These are phyloP conservation scores for Ailanthus altissimus DNA, from an alignment of 345 rosid genomes.

Conservation along the genomic window DNA sequence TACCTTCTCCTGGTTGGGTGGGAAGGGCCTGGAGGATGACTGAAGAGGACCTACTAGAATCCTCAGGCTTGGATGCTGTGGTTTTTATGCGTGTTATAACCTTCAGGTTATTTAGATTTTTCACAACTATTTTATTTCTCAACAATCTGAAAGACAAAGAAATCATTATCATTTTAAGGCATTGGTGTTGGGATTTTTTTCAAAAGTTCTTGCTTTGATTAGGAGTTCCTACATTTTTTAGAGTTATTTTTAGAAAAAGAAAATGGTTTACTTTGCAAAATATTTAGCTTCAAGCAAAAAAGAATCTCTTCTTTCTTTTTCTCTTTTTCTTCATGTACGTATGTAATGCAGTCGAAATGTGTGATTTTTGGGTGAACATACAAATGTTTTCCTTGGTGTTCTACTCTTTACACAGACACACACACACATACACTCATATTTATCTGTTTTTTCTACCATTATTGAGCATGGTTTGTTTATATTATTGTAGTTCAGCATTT, in stretches of 20 bases:
- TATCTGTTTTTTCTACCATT: background rate
- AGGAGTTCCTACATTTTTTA: background rate
- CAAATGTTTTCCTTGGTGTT: background rate
- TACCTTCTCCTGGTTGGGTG: constrained; percentile 90
- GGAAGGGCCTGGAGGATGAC: constrained; percentile 67
- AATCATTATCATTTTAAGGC: background rate
- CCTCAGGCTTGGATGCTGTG: constrained; percentile 80
- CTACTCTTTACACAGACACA: too few species aligned
- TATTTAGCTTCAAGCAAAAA: background rate
- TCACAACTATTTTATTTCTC: background rate
- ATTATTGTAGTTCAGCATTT: constrained; percentile 6
- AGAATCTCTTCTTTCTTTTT: background rate
- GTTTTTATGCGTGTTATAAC: constrained; percentile 80
- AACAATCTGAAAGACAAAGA: background rate
- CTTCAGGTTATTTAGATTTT: constrained; percentile 55
- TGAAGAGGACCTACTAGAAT: constrained; percentile 62
- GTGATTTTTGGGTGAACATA: background rate
- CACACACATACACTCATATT: background rate
- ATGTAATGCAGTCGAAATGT: background rate
- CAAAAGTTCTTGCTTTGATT: background rate
- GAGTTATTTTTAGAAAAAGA: background rate
- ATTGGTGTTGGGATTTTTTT: background rate
- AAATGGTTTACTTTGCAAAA: background rate
- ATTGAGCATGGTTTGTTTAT: constrained; percentile 7
- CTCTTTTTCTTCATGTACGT: too few species aligned